phyloP scores from a whole-genome alignment of 257 asterid genomes.

The Datura wrightii region DNA sequence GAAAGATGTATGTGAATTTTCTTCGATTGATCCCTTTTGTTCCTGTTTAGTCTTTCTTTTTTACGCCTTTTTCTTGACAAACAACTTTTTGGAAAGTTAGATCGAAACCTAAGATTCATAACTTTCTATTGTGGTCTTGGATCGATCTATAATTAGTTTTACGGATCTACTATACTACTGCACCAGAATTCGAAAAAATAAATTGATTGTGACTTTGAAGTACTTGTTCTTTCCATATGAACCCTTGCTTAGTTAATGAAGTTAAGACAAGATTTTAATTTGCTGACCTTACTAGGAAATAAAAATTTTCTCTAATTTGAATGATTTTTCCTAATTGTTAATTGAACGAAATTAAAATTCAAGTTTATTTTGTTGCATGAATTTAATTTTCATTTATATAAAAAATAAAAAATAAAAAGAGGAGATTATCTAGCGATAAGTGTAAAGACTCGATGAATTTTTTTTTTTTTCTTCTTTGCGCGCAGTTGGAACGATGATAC shows the following conservation, averaged over 20 bases:
- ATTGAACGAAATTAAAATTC: not conserved
- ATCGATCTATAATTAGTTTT: not conserved
- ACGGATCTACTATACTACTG: not conserved
- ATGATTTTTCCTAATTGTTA: not conserved
- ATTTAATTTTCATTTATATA: not conserved
- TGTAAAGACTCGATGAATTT: not conserved
- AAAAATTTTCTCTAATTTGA: not conserved
- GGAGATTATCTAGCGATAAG: too few species aligned
- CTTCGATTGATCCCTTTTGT: conserved; percentile 3
- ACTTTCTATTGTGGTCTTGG: not conserved
- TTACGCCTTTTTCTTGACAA: not conserved
- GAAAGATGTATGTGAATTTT: conserved; percentile 19
- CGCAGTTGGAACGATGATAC: conserved; percentile 28
- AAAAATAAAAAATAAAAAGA: not conserved
- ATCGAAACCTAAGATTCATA: not conserved
- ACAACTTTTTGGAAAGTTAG: not conserved
- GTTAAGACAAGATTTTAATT: not conserved
- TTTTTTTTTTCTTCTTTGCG: not conserved
- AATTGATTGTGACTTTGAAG: conserved; percentile 25
- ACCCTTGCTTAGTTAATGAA: not conserved
- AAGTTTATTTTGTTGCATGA: not conserved
- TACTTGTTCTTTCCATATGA: not conserved
- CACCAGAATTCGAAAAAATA: conserved; percentile 6
- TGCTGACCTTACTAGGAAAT: not conserved
- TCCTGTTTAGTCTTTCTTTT: conserved; percentile 20